phyloP scores from a whole-genome alignment of 306 rosid species.

The Astragalus membranaceus region DNA sequence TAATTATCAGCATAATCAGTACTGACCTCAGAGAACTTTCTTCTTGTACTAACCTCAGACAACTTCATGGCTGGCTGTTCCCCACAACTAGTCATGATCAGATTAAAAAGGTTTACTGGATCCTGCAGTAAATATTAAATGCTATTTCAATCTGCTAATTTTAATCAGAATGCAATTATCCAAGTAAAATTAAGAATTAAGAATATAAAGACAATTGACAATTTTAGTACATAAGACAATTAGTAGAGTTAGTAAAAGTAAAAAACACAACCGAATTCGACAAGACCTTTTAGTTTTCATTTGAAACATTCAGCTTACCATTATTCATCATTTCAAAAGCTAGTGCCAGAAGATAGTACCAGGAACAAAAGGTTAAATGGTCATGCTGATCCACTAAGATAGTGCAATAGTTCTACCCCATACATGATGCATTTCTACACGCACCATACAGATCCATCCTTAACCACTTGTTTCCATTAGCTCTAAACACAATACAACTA shows the following conservation, averaged over 20 bases:
- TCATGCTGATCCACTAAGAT: constrained; percentile 14
- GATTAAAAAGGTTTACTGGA: too few species aligned
- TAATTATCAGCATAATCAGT: too few species aligned
- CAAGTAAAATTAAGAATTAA: too few species aligned
- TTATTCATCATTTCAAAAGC: not conserved
- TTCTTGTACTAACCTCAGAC: too few species aligned
- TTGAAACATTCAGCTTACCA: constrained; percentile 23
- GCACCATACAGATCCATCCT: not conserved
- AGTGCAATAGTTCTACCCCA: not conserved
- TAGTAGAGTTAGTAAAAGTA: constrained; percentile 1
- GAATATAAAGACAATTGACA: too few species aligned
- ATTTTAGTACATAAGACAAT: too few species aligned
- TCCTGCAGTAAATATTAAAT: too few species aligned
- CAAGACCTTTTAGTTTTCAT: not conserved
- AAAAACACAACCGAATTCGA: not conserved
- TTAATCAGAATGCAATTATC: too few species aligned
- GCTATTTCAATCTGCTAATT: too few species aligned
- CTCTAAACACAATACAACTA: not conserved
- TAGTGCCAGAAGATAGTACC: constrained; percentile 21
- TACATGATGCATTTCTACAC: not conserved
- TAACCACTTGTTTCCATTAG: not conserved
- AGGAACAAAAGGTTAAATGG: not conserved
- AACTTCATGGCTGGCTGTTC: too few species aligned
- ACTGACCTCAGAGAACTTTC: too few species aligned
- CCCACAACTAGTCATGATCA: too few species aligned